phyloP scores from a whole-genome alignment of 2,329 filamentous ascomycete species.

The Stagonosporopsis chrysanthemi region DNA sequence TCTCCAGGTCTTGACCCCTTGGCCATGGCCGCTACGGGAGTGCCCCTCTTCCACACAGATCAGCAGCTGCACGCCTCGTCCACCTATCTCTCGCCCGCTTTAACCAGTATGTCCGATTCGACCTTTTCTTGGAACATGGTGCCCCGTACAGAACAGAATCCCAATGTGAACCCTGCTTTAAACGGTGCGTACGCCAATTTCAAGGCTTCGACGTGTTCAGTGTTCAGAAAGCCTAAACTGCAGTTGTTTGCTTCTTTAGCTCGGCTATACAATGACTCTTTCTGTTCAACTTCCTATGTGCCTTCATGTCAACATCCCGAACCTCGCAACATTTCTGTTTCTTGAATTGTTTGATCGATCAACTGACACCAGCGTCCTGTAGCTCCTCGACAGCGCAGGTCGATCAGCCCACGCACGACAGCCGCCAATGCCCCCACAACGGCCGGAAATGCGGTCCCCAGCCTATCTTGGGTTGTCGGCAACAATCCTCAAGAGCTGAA shows the following conservation, averaged over 20 bases:
- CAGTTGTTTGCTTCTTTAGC: background rate
- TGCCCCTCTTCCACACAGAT: conserved; percentile 34
- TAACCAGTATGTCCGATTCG: conserved; percentile 31
- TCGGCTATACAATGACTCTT: background rate
- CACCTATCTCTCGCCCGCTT: conserved; percentile 33
- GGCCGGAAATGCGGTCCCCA: conserved; percentile 10
- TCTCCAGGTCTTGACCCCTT: conserved; percentile 13
- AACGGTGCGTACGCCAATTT: conserved; percentile 34
- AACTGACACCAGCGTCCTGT: background rate
- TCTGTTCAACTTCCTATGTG: background rate
- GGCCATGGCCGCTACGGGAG: conserved; percentile 34
- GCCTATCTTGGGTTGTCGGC: conserved; percentile 45
- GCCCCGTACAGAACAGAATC: conserved; percentile 23
- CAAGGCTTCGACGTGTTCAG: background rate
- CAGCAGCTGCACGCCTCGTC: conserved; percentile 26
- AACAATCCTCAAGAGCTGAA: conserved; percentile 43
- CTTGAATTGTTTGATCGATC: background rate
- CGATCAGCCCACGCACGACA: conserved; percentile 23
- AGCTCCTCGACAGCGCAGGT: conserved; percentile 19
- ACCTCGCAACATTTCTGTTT: background rate
- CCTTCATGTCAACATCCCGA: background rate
- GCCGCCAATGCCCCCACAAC: conserved; percentile 14
- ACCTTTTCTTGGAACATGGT: conserved; percentile 35
- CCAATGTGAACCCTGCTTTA: background rate
- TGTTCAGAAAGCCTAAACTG: background rate